phyloP scores from a whole-genome alignment of 2,329 filamentous ascomycete genomes.

The Septoria petroselini region DNA sequence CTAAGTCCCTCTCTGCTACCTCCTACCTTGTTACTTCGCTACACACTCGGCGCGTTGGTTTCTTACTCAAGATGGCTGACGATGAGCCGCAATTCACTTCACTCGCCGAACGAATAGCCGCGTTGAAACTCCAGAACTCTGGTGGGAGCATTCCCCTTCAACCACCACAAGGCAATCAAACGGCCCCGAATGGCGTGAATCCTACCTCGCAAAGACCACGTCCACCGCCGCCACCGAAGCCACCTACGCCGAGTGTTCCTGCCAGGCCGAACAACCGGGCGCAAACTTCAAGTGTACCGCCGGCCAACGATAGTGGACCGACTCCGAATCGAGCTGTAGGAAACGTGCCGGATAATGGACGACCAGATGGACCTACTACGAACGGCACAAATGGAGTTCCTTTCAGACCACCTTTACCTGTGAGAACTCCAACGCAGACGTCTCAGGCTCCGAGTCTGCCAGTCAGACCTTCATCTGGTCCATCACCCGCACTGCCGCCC shows the following conservation, averaged over 20 bases:
- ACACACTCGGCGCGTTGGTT: background rate
- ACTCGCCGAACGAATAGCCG: conserved; percentile 49
- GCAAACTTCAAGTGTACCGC: conserved; percentile 40
- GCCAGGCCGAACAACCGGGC: conserved; percentile 38
- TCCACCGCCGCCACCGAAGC: conserved; percentile 39
- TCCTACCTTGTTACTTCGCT: background rate
- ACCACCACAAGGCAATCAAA: conserved; percentile 33
- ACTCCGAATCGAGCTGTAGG: conserved; percentile 36
- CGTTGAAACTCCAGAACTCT: conserved; percentile 46
- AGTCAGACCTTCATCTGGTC: conserved; percentile 39
- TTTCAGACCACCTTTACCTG: conserved; percentile 45
- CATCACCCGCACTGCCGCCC: conserved; percentile 45
- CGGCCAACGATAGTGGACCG: conserved; percentile 39
- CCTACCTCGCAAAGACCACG: conserved; percentile 29
- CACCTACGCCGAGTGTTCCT: conserved; percentile 34
- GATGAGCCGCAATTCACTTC: conserved; percentile 32
- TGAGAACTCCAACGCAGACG: conserved; percentile 40
- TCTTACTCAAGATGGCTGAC: conserved; percentile 25
- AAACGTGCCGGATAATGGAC: conserved; percentile 40
- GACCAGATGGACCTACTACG: conserved; percentile 14
- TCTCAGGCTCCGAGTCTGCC: conserved; percentile 48
- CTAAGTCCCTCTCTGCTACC: background rate
- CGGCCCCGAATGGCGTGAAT: conserved; percentile 23
- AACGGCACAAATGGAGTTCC: conserved; percentile 29
- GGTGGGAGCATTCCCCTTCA: conserved; percentile 40